Evolutionary conservation across 257 asterid species (phyloP).

Genomic region (Nicotiana undulata): DNA sequence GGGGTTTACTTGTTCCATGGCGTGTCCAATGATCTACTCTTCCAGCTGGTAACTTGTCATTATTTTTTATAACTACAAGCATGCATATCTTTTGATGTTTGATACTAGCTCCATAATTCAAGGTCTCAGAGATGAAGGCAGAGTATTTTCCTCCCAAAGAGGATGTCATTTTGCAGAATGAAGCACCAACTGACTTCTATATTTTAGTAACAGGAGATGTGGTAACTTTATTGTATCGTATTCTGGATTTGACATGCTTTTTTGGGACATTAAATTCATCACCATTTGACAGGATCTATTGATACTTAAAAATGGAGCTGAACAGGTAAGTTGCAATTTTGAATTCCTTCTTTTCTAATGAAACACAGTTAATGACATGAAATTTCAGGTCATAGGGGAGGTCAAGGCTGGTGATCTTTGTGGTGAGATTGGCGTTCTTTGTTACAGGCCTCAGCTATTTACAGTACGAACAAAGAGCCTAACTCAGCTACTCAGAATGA

Average conservation of each 20-base stretch:
- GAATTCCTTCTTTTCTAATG: neutral
- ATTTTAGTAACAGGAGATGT: conserved; percentile 42
- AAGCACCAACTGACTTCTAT: conserved; percentile 46
- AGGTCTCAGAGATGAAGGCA: conserved; percentile 54
- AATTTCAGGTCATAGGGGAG: conserved; percentile 63
- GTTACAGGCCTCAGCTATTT: conserved; percentile 82
- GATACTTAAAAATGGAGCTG: conserved; percentile 31
- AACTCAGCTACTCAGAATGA: conserved; percentile 67
- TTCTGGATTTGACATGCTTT: no score
- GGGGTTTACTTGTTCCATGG: conserved; percentile 29
- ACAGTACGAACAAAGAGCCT: conserved; percentile 78
- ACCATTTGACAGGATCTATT: conserved; percentile 27
- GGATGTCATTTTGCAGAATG: conserved; percentile 42
- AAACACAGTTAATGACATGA: neutral
- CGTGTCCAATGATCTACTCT: conserved; percentile 30
- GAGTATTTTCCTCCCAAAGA: conserved; percentile 47
- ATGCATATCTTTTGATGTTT: neutral
- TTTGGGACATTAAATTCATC: neutral
- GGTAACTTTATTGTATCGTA: conserved; percentile 13
- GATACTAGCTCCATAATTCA: neutral
- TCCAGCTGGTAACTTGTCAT: conserved; percentile 24
- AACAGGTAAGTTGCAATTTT: conserved; percentile 48
- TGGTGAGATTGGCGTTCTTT: conserved; percentile 92
- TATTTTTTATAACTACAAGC: neutral
- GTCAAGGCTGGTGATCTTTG: conserved; percentile 77